Base-by-base conservation (phyloP, 805 yeast genomes). In the Saitoella complicata region DNA sequence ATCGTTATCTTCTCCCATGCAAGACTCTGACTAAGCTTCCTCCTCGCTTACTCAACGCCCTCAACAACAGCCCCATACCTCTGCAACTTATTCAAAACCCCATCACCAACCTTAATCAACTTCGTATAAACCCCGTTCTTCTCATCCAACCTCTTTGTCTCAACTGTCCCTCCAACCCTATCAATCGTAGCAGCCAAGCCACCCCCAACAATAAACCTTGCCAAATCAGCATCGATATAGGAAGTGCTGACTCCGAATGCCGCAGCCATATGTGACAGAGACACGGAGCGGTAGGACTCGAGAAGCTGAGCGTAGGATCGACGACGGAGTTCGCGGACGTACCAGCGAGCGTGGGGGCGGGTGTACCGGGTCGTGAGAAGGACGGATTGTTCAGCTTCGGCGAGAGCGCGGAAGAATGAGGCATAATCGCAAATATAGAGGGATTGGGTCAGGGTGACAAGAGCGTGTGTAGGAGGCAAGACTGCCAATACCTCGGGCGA, bases 181-280 rank as follows among this genome's bases (percentile, higher is more conserved):
- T 91, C 98, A 58, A 91, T 85, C 43, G 91, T 87, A 66, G 98
- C 91, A 65, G 87, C 88, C 59, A 91, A 72, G 64, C 85, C 85
- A 60, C 87, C 86, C 63, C 79, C 87, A 36, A 96, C 95, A 55
- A 91, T 85, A 59, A 88, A 85, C 58, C 78, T 81, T 56, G 94
- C 76, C 53, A 91, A 68, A 61, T 91, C 98, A 44, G 66, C 67
- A 49, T 91, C 98, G 56, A 91, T 67, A 58, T 86, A 91, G 44
- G 80, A 91, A 44, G 77, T 78, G 44, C 80, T 70, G n/a, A 91
- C 93, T 45, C 91, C 88, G 66, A 91, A 91, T 44, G 84, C 84
- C 49, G 76, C 76, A 12, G 97, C 95, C 97, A 91, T 91, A 32
- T 94, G 82, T 61, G 78, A 80, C 52, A 88, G 62, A 12, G 94